Base-by-base conservation (phyloP, 768 basidiomycete species). In the Hericium rajendrae region DNA sequence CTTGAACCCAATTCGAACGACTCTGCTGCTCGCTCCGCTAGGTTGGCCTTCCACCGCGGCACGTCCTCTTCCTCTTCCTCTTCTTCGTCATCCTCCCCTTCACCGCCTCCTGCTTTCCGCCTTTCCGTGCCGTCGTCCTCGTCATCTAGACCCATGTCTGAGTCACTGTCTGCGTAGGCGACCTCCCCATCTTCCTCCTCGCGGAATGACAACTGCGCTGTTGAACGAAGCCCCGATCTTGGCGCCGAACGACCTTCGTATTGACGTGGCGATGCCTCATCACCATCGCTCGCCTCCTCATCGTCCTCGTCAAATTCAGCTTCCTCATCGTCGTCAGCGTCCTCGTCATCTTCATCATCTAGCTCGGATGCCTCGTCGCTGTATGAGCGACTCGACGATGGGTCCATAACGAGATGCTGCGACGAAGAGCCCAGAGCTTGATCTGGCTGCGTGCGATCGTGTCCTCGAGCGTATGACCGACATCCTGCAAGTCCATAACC, bases 401-500 rank as follows among this genome's bases (percentile, higher is more conserved):
- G 51, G 37, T 71, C 66, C 28, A 83, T 72, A 1, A 73, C 77
- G 38, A 97, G 78, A 11, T 82, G 79, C 51, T 78, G 81, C 2
- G 86, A 85, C 0, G 95, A 97, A 2, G 86, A 81, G 15, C 84
- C 91, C 38, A 98, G 83, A 99, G 78, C 38, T 81, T 78, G 59
- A 99, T 94, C 57, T 88, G 80, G 64, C 90, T 91, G 57, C 80
- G 79, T 16, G 85, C 79, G 32, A 98, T 85, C 8, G 77, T 81
- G 63, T 94, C 93, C 59, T 86, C 94, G 28, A 99, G 83, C 0
- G 94, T 97, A 2, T 76, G 71, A 28, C 74, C 73, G 18, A 85
- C 89, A 60, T 94, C 97, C 70, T 99, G 97, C 13, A 99, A 76
- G 68, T 91, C 89, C 78, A 97, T 89, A 12, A 99, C 93, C 97